Evolutionary conservation across 495 filamentous ascomycete genomes (phyloP).

Genomic region (Parmelia sp.): DNA sequence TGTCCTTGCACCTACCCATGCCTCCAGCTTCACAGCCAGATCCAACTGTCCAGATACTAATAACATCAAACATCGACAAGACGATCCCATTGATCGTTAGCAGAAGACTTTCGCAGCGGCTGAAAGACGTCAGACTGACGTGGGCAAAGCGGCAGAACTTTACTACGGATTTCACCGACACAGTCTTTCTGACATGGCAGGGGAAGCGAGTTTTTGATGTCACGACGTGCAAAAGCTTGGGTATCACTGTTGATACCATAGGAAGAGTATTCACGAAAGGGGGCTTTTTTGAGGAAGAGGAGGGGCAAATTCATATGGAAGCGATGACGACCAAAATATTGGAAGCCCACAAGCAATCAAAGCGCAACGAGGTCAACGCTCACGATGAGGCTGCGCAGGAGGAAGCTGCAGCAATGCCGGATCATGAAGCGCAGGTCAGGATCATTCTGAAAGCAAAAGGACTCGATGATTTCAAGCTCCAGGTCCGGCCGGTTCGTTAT

Average conservation of each 20-base stretch:
- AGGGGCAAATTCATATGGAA: constrained; percentile 46
- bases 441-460: constrained; percentile 56
- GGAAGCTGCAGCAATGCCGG: constrained; percentile 23
- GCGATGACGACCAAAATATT: constrained; percentile 59
- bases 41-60: constrained; percentile 61
- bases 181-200: constrained; percentile 74
- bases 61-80: constrained; percentile 57
- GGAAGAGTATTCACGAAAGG: constrained; percentile 22
- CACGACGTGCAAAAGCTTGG: constrained; percentile 64
- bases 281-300: constrained; percentile 29
- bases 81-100: constrained; percentile 59
- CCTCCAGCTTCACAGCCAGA: constrained; percentile 18
- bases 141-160: constrained; percentile 63
- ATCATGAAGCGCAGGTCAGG: constrained; percentile 39
- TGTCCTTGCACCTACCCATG: constrained; percentile 18
- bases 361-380: constrained; percentile 21
- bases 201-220: constrained; percentile 64
- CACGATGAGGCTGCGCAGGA: constrained; percentile 29
- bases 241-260: constrained; percentile 34
- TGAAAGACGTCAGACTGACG: constrained; percentile 57
- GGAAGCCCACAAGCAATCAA: constrained; percentile 24
- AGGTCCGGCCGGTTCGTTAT: constrained; percentile 45
- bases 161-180: constrained; percentile 36
- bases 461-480: constrained; percentile 50
- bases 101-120: constrained; percentile 56